These are phyloP conservation scores for Casuarina glauca DNA, from an alignment of 306 rosid species.

Conservation along the genomic window DNA sequence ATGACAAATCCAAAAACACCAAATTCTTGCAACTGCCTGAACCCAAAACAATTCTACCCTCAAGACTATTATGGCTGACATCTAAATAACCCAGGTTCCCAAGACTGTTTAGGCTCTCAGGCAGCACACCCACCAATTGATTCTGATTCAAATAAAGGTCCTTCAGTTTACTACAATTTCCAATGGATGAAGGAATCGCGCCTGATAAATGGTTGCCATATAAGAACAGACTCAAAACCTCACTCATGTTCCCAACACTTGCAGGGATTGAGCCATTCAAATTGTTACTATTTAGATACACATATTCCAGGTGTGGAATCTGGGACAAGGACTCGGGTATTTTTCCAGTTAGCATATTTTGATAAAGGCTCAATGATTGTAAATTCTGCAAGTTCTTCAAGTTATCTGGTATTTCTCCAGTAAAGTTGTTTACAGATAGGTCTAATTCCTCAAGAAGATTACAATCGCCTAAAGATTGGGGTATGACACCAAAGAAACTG, in stretches of 20 bases:
- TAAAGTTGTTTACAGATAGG: constrained; percentile 40
- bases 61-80: constrained; percentile 42
- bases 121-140: constrained; percentile 50
- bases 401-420: constrained; percentile 51
- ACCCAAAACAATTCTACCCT: constrained; percentile 61
- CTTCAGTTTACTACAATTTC: constrained; percentile 50
- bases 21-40: constrained; percentile 44
- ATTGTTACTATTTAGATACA: constrained; percentile 42
- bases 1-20: constrained; percentile 49
- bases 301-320: constrained; percentile 31
- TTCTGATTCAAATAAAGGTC: constrained; percentile 43
- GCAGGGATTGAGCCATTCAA: constrained; percentile 62
- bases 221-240: constrained; percentile 33
- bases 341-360: constrained; percentile 40
- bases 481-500: constrained; percentile 45
- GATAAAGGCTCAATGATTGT: constrained; percentile 29
- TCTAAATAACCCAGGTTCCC: constrained; percentile 32
- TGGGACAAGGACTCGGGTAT: constrained; percentile 55
- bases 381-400: constrained; percentile 37
- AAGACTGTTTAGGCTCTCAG: constrained; percentile 51
- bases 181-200: constrained; percentile 65
- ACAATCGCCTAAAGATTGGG: constrained; percentile 45
- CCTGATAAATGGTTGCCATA: constrained; percentile 46
- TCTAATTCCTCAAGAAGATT: constrained; percentile 43
- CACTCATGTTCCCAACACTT: constrained; percentile 49